Base-by-base conservation (phyloP, 1,284 basidiomycete genomes). In the Trametes sp. region DNA sequence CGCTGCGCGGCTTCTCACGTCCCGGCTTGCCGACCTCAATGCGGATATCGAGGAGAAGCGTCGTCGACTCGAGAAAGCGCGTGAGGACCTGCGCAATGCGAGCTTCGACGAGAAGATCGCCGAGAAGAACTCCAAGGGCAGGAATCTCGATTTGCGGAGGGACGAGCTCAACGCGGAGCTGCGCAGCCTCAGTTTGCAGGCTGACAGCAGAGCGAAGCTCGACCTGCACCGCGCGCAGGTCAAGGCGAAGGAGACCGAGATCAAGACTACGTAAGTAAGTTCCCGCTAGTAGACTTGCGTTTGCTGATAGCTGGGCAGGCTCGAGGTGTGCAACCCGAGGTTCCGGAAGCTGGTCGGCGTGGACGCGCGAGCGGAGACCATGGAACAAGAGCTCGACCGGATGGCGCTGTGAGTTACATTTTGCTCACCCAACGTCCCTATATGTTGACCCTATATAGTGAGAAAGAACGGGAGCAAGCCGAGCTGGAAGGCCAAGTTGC, bases 161-260 rank as follows among this genome's bases (percentile, higher is more conserved):
- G 95, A 97, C 33, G 77, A 78, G 26, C 77, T 96, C 59, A 94
- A 89, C 61, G 69, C 77, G 0, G 96, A 98, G 69, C 81, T 97
- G 50, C 84, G 87, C 35, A 77, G 82, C 1, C 77, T 98, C 62
- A 95, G 90, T 71, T 74, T 87, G 41, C 95, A 98, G 73, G 90
- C 94, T 0, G 93, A 96, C 65, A 81, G 87, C 1, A 83, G 96
- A 41, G 95, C 96, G 1, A 90, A 89, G 69, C 77, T 98, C 49
- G 87, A 90, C 42, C 75, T 98, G 64, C 94, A 95, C 73, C 82
- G 88, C 62, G 80, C 80, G 0, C 93, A 96, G 66, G 74, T 88
- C 35, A 84, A 82, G 71, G 82, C 80, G 59, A 95, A 92, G 77
- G 78, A 79, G 23, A 78, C 78, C 19, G 90, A 94, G 46, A 80